Base-by-base conservation (phyloP, 202 grass and related monocot species). In the Panicum virgatum region DNA sequence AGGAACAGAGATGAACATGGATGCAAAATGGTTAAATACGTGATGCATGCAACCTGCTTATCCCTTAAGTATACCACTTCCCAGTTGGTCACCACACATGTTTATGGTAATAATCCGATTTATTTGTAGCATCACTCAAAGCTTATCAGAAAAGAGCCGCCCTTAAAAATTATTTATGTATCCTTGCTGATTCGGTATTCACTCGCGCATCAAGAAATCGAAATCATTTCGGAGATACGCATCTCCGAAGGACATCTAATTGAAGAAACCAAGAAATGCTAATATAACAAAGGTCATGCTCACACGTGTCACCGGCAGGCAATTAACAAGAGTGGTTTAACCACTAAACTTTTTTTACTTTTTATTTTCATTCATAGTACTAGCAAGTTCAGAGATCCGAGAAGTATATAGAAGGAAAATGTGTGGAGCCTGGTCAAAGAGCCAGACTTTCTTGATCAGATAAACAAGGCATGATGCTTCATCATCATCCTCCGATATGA, bases 371-470 rank as follows among this genome's bases (percentile, higher is more conserved):
- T n/a, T 9, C 9, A 8, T 46, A 40, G 32, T 57, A 75, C 72
- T 42, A 15, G 36, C 2, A 15, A 63, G 54, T 4, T 45, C 16
- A 19, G n/a, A n/a, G 60, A 62, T 78, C 32, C 43, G n/a, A 48
- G 26, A 36, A 64, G 20, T 12, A 34, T 61, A 30, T 3, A 8
- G 16, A 30, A 58, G 7, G 57, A 83, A 85, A 75, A 74, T 69
- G 32, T 32, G 15, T 51, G 51, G 32, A 25, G 47, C 16, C 16
- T 19, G 51, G 86, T 84, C 76, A 80, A 88, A 50, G 46, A 19
- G 65, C 27, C 62, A 58, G 77, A 72, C 63, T 81, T 76, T 56
- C 77, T 81, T 61, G 19, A 75, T 80, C 29, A 81, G 25, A 30
- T 61, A 72, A 25, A 56, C 53, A 16, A 79, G 3, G 1, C 15